A percentile compares a stretch with the other conserved stretches of the same genome.
phyloP scores from a whole-genome alignment of 306 rosid species.

The Casuarina equisetifolia region DNA sequence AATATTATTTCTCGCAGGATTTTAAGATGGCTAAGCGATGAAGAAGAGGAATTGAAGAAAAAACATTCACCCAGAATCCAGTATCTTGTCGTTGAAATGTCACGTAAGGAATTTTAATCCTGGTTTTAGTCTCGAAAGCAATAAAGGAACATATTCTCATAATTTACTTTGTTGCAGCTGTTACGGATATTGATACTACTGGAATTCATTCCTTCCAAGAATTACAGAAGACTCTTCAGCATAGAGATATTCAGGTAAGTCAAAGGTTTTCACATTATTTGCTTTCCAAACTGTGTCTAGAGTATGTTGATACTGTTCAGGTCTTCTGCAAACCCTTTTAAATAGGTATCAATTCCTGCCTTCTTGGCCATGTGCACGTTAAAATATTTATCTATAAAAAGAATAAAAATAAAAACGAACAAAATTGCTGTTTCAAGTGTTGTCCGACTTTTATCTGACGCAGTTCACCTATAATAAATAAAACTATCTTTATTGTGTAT shows the following conservation, averaged over 20 bases:
- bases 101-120: slow-evolving; percentile 54
- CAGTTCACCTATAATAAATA: too few species aligned
- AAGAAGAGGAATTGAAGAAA: slow-evolving; percentile 37
- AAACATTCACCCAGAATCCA: slow-evolving; percentile 35
- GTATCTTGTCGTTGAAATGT: slow-evolving; percentile 62
- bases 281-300: not conserved
- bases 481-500: too few species aligned
- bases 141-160: slow-evolving; percentile 3
- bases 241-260: slow-evolving; percentile 53
- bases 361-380: not conserved
- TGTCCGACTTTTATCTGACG: too few species aligned
- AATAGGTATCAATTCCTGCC: not conserved
- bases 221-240: slow-evolving; percentile 49
- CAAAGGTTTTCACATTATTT: not conserved
- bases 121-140: not conserved
- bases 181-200: slow-evolving; percentile 75
- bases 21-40: slow-evolving; percentile 69
- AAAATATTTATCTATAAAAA: not conserved
- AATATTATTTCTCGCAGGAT: slow-evolving; percentile 40
- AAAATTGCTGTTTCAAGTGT: too few species aligned
- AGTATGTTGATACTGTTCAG: not conserved
- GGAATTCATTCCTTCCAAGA: slow-evolving; percentile 73
- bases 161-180: slow-evolving; percentile 50
- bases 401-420: not conserved
- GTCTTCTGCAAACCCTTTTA: not conserved